Evolutionary conservation across 2,329 filamentous ascomycete species (phyloP).

Genomic region (Graphiopsis chlorocephala): DNA sequence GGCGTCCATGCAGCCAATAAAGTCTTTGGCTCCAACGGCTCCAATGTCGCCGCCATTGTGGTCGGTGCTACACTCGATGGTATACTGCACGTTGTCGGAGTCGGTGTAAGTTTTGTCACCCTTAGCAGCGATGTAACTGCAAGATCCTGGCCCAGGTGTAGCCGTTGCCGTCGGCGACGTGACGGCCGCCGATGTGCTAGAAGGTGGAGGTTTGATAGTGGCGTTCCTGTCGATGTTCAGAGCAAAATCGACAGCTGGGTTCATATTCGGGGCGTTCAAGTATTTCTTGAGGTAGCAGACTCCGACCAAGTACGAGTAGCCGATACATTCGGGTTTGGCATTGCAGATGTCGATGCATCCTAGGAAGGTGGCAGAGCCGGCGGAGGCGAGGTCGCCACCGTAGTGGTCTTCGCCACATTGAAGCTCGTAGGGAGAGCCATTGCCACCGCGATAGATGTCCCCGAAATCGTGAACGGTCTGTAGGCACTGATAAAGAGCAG

Average conservation of each 20-base stretch:
- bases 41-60: conserved; percentile 26
- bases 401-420: conserved; percentile 11
- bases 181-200: background rate
- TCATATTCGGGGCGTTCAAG: background rate
- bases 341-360: conserved; percentile 19
- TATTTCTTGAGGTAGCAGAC: conserved; percentile 21
- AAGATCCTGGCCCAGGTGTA: conserved; percentile 1
- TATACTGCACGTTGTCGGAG: conserved; percentile 16
- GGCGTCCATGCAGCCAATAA: conserved; percentile 24
- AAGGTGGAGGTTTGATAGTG: background rate
- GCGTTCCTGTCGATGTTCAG: background rate
- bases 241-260: background rate
- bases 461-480: background rate
- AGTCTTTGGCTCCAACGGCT: conserved; percentile 17
- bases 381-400: conserved; percentile 10
- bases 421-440: conserved; percentile 1
- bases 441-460: background rate
- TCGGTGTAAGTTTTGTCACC: conserved; percentile 4
- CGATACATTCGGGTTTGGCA: conserved; percentile 17
- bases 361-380: conserved; percentile 2
- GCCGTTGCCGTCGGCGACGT: background rate
- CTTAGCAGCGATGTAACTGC: background rate
- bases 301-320: conserved; percentile 19
- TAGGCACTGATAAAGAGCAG: background rate
- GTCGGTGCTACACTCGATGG: conserved; percentile 22